These are phyloP conservation scores for Fraxinus greggii DNA, from an alignment of 305 asterid genomes.

Conservation along the genomic window DNA sequence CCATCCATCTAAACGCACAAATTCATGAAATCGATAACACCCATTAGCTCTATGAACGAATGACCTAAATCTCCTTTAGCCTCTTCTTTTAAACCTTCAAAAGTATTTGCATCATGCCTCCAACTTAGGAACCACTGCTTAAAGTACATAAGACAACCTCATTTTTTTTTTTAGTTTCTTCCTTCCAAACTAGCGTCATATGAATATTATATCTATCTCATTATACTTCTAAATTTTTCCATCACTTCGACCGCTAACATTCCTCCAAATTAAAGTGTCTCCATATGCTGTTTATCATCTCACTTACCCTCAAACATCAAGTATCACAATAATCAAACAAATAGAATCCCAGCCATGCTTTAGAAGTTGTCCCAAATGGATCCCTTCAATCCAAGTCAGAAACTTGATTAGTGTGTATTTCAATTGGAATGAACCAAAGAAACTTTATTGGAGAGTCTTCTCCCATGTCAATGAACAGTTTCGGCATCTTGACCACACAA, in stretches of 20 bases:
- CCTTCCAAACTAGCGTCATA: neutral
- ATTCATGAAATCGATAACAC: neutral
- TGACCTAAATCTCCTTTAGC: neutral
- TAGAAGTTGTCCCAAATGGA: neutral
- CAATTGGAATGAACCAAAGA: neutral
- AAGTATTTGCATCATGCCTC: neutral
- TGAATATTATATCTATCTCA: neutral
- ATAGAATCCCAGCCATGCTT: neutral
- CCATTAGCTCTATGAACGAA: neutral
- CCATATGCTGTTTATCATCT: neutral
- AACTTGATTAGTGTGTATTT: neutral
- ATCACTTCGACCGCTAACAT: neutral
- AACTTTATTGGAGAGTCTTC: neutral
- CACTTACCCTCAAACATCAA: neutral
- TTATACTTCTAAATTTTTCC: neutral
- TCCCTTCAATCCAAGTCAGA: neutral
- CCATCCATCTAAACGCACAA: slow-evolving; percentile 1
- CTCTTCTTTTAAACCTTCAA: neutral
- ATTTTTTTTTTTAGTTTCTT: neutral
- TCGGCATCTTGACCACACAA: neutral
- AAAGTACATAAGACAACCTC: neutral
- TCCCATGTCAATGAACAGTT: neutral
- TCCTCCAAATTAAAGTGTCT: neutral
- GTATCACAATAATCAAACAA: neutral
- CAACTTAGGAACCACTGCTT: neutral